These are phyloP conservation scores for Nemania sp. DNA, from an alignment of 2,329 filamentous ascomycete genomes.

Conservation along the genomic window DNA sequence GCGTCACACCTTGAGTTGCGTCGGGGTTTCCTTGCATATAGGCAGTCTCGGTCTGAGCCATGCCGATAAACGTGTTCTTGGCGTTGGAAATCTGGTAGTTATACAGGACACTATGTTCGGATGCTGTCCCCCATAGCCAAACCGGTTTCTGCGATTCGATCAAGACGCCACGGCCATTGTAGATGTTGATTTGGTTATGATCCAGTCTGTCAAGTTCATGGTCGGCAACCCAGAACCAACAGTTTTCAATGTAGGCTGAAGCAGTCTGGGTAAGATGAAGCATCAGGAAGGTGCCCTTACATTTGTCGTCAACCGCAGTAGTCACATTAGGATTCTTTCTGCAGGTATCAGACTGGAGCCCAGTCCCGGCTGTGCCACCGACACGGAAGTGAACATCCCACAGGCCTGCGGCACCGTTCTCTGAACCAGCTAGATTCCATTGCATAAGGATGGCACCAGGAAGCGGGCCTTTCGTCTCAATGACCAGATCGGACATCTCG, in stretches of 20 bases:
- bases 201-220: constrained; percentile 80
- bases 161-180: constrained; percentile 82
- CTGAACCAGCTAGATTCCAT: constrained; percentile 78
- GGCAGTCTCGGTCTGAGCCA: constrained; percentile 89
- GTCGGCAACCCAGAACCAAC: constrained; percentile 88
- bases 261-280: constrained; percentile 66
- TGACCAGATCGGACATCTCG: constrained; percentile 86
- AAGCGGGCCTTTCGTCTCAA: constrained; percentile 80
- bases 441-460: constrained; percentile 89
- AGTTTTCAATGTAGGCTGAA: constrained; percentile 83
- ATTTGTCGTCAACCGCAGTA: constrained; percentile 66
- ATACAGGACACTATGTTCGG: constrained; percentile 69
- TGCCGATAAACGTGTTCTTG: constrained; percentile 77
- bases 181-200: constrained; percentile 81
- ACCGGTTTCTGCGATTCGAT: constrained; percentile 78
- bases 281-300: constrained; percentile 74
- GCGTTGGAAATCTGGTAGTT: constrained; percentile 86
- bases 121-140: constrained; percentile 81
- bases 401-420: constrained; percentile 73
- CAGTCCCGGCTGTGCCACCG: constrained; percentile 82
- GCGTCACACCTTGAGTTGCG: constrained; percentile 66
- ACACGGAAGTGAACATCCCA: constrained; percentile 98
- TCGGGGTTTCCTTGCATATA: constrained; percentile 86
- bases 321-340: constrained; percentile 71
- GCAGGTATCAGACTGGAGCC: constrained; percentile 80